Base-by-base conservation (phyloP, 2,329 filamentous ascomycete species). In the Colletotrichum orchidophilum region DNA sequence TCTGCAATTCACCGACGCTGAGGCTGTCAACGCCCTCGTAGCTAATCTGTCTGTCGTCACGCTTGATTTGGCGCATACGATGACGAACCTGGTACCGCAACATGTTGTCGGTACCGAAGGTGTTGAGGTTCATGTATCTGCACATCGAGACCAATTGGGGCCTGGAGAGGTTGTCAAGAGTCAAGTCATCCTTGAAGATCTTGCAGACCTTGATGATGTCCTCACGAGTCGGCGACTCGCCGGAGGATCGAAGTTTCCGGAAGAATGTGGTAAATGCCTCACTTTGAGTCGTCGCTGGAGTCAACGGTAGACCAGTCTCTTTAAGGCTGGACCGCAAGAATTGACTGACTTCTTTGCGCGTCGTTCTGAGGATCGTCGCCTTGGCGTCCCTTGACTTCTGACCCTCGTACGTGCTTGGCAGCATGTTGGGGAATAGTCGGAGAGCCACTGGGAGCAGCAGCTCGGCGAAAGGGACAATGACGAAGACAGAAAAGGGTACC, bases 141-240 rank as follows among this genome's bases (percentile, higher is more conserved):
- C 96, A 98, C 89, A 98, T 99, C 66, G 93, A 97, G 33, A 99
- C 96, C 62, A 99, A 87, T 83, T 99, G 96, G 18, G 96, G 96
- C 73, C 96, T 90, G 21, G 95, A 98, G 75, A 99, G 85, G 83
- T 99, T 99, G 90, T 99, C 96, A 35, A 99, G 88, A 0, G 96
- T 99, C 77, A 99, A 81, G 81, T 99, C 96, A 80, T 99, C 96
- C 82, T 96, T 97, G 90, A 99, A 99, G 74, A 97, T 93, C 87
- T 98, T 97, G 91, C 96, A 98, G 74, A 99, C 96, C 84, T 96
- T 97, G 87, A 99, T 97, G 74, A 99, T 94, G 79, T 99, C 96
- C 75, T 95, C 89, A 64, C 91, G 89, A 5, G 94, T 96, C 1
- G 96, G 96, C 55, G 92, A 88, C 85, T 98, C 96, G 74, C 96